Evolutionary conservation across 495 filamentous ascomycete species (phyloP).

Genomic region (Xylaria scruposa): DNA sequence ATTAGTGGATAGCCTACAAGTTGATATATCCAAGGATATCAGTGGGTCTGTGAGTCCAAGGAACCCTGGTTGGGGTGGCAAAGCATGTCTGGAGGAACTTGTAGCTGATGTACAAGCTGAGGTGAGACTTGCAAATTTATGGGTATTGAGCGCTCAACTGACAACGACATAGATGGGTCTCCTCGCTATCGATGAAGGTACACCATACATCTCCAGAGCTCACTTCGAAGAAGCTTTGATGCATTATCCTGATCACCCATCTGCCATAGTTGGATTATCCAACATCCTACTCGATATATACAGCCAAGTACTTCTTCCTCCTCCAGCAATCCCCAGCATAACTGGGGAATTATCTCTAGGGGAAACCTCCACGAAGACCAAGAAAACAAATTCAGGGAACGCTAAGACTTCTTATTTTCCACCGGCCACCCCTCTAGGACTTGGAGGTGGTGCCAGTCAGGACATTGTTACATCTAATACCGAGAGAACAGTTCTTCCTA

Average conservation of each 20-base stretch:
- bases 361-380: constrained; percentile 29
- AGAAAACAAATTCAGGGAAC: constrained; percentile 7
- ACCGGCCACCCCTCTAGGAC: constrained; percentile 51
- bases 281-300: constrained; percentile 89
- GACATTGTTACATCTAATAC: constrained; percentile 14
- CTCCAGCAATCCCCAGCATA: constrained; percentile 51
- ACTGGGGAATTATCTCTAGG: constrained; percentile 33
- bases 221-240: constrained; percentile 82
- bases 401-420: constrained; percentile 24
- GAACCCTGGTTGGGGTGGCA: constrained; percentile 72
- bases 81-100: constrained; percentile 77
- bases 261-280: constrained; percentile 80
- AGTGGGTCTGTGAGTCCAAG: constrained; percentile 56
- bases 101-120: constrained; percentile 82
- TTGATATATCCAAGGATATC: constrained; percentile 58
- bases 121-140: constrained; percentile 49
- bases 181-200: constrained; percentile 65
- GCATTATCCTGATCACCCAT: constrained; percentile 75
- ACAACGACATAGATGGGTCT: constrained; percentile 65
- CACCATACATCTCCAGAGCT: constrained; percentile 69
- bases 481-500: constrained; percentile 14
- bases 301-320: constrained; percentile 63
- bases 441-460: constrained; percentile 32
- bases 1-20: constrained; percentile 64
- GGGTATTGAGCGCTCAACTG: constrained; percentile 4